phyloP scores from a whole-genome alignment of 2,329 filamentous ascomycete species.

The Colletotrichum lini region DNA sequence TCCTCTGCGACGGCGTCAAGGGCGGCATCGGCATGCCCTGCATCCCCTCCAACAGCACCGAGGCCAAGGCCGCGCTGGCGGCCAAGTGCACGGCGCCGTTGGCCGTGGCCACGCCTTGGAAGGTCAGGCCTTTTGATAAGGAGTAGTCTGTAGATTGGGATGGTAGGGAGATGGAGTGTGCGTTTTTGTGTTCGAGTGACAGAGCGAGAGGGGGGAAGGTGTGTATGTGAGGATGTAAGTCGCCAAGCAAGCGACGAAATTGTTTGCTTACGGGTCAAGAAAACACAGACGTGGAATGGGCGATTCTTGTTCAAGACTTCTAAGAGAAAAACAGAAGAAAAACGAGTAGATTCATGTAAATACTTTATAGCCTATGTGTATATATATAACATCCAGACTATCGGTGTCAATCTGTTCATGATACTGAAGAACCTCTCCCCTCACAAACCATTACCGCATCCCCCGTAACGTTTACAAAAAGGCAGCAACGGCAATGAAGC shows the following conservation, averaged over 20 bases:
- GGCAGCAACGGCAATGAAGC: slow-evolving; percentile 47
- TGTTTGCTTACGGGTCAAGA: background rate
- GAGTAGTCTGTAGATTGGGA: background rate
- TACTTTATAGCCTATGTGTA: background rate
- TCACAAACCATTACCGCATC: background rate
- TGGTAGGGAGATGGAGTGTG: too few species aligned
- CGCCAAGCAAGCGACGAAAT: too few species aligned
- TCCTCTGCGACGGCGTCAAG: slow-evolving; percentile 66
- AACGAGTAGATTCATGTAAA: slow-evolving; percentile 24
- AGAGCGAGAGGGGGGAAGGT: too few species aligned
- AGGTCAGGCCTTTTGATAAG: slow-evolving; percentile 35
- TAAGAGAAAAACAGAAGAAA: too few species aligned
- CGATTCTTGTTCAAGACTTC: too few species aligned
- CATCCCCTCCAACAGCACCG: slow-evolving; percentile 51
- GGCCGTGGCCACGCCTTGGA: slow-evolving; percentile 48
- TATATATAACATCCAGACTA: background rate
- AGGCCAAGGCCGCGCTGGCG: slow-evolving; percentile 50
- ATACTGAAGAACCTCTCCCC: background rate
- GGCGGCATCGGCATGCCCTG: slow-evolving; percentile 54
- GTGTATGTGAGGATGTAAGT: too few species aligned
- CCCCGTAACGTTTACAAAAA: slow-evolving; percentile 41
- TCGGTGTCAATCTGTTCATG: too few species aligned
- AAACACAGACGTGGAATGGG: background rate
- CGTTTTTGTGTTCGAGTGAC: too few species aligned
- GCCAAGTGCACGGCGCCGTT: slow-evolving; percentile 51